These are phyloP conservation scores for Paramecium tetraurelia DNA, from an alignment of 73 alveolate genomes.

Conservation along the genomic window DNA sequence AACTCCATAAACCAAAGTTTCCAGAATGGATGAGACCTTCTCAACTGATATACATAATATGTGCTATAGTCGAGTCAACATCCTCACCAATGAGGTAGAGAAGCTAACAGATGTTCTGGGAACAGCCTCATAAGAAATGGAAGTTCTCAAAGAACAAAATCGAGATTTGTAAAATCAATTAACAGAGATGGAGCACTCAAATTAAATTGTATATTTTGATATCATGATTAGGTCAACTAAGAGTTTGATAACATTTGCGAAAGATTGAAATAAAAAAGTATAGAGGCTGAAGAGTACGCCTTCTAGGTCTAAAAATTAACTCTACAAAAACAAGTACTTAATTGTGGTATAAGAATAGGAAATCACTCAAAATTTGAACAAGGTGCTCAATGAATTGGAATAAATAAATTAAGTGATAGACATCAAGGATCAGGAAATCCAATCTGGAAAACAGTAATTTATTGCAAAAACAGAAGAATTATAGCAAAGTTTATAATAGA, in stretches of 20 bases:
- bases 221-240: not conserved
- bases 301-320: not conserved
- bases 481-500: not conserved
- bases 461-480: slow-evolving; percentile 34
- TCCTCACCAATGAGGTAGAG: slow-evolving; percentile 22
- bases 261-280: not conserved
- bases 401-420: not conserved
- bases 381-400: not conserved
- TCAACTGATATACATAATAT: slow-evolving; percentile 29
- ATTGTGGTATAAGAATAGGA: not conserved
- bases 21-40: not conserved
- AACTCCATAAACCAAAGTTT: not conserved
- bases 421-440: not conserved
- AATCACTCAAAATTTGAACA: not conserved
- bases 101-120: not conserved
- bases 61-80: slow-evolving; percentile 23
- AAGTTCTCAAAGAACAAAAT: not conserved
- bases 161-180: not conserved
- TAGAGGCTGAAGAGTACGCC: slow-evolving; percentile 5
- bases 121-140: slow-evolving; percentile 3
- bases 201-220: not conserved
- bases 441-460: not conserved
- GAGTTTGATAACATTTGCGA: slow-evolving; percentile 7
- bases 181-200: not conserved
- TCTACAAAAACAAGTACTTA: not conserved